Evolutionary conservation across 129 eudicot genomes (phyloP).

Genomic region (carrot (Daucus carota)): DNA sequence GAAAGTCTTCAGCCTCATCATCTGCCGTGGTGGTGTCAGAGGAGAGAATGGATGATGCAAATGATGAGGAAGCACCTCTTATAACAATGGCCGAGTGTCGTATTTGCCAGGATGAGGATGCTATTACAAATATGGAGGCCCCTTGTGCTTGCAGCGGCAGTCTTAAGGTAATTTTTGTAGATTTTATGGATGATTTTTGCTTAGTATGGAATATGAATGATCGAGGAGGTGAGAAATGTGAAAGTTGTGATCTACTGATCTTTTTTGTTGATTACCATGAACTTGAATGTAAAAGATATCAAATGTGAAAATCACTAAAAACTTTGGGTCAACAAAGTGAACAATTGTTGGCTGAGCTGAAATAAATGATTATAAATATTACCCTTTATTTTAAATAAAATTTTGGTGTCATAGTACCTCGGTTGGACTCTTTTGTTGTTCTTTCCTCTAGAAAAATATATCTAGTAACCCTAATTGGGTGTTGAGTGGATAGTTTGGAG

Average conservation of each 20-base stretch:
- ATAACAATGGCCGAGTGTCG: slow-evolving; percentile 41
- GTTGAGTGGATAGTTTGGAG: neutral
- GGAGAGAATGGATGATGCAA: slow-evolving; percentile 25
- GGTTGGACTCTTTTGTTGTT: neutral
- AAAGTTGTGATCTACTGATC: neutral
- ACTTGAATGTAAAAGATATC: neutral
- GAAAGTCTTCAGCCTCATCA: slow-evolving; percentile 29
- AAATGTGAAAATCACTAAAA: neutral
- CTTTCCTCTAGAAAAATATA: neutral
- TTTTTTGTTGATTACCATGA: neutral
- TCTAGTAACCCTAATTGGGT: neutral
- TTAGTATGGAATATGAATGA: neutral
- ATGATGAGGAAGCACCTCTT: slow-evolving; percentile 68
- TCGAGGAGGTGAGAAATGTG: neutral
- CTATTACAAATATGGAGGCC: slow-evolving; percentile 1
- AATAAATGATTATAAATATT: neutral
- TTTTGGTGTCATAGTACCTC: neutral
- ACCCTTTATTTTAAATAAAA: neutral
- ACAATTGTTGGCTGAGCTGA: neutral
- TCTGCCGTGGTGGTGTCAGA: slow-evolving; percentile 19
- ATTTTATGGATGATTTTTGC: neutral
- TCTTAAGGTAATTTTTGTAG: neutral
- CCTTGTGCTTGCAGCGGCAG: slow-evolving; percentile 12
- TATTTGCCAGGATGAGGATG: slow-evolving; percentile 11
- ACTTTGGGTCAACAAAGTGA: neutral